Evolutionary conservation across 2,329 filamentous ascomycete genomes (phyloP), one percentile per base, ranked within the genome.

Genomic region (Fonsecaea nubica): DNA sequence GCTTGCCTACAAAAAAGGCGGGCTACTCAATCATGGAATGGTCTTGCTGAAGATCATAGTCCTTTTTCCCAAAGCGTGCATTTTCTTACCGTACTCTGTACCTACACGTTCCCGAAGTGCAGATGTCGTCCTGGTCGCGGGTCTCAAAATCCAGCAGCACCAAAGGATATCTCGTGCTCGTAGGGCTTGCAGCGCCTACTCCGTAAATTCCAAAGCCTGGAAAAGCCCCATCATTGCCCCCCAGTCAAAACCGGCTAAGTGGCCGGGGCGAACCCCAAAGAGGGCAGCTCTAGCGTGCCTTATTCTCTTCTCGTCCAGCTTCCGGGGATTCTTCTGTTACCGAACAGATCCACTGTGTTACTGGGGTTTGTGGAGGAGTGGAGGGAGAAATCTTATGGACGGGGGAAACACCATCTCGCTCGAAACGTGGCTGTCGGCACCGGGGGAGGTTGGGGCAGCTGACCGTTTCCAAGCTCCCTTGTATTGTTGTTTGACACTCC

Each of bases 301-400:
- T 18, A 21, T 30, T 10, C 10, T 13, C 21, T 50, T 50, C 21
- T 30, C 18, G 21, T 25, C 45, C 18, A 3, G 9, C 18, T 21
- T 8, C 56, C 64, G 64, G 64, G 56, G 52, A 53, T 66, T 66
- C 64, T 66, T 66, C 64, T 66, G 52, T 60, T 45, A 30, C 64
- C 64, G 64, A 66, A 36, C 30, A 59, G 33, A 60, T 64, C 62
- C 55, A 58, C 55, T 3, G 18, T 8, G n/a, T 38, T n/a, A 58
- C n/a, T 38, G 55, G 42, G 21, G 36, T 8, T 8, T 60, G 40
- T 53, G 58, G 40, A 60, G 48, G 42, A 50, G 45, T 50, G 45
- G 45, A 50, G 45, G 45, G 21, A 21, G 45, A 10, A 58, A 45
- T 25, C 25, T 7, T 30, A 10, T 30, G 8, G 21, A 30, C 9